Evolutionary conservation across 2,329 filamentous ascomycete species (phyloP).

Genomic region (Apiospora koreana): DNA sequence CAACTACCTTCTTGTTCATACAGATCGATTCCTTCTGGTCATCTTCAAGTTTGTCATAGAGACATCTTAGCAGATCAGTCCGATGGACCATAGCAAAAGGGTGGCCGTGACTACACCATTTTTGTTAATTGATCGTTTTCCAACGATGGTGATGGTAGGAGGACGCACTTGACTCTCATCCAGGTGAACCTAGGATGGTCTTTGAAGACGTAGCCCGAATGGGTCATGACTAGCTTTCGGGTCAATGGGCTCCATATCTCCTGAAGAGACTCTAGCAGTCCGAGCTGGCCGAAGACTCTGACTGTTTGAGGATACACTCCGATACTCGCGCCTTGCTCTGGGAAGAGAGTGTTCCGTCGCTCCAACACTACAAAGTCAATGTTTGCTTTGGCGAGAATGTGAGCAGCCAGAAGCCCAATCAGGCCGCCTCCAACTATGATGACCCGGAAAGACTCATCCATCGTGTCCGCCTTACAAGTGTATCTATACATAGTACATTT

Average conservation of each 20-base stretch:
- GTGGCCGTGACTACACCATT: background rate
- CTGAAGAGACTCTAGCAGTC: background rate
- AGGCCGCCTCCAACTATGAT: constrained; percentile 31
- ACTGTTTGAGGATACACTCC: constrained; percentile 5
- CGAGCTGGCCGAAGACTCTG: constrained; percentile 9
- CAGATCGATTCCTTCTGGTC: background rate
- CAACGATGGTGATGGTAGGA: background rate
- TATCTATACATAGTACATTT: background rate
- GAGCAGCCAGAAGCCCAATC: constrained; percentile 26
- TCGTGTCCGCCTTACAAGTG: background rate
- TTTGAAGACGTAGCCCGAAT: constrained; percentile 1
- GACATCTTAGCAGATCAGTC: background rate
- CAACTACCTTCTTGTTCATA: background rate
- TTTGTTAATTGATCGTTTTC: no score
- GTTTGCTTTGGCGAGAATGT: constrained; percentile 25
- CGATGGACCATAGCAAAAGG: constrained; percentile 4
- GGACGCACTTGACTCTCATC: background rate
- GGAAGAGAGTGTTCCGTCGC: background rate
- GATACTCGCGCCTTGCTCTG: background rate
- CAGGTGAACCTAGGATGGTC: constrained; percentile 8
- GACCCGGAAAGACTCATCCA: constrained; percentile 21
- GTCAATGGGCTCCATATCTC: background rate
- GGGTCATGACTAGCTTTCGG: background rate
- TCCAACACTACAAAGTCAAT: constrained; percentile 32
- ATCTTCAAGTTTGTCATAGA: background rate